phyloP scores from a whole-genome alignment of 2,329 filamentous ascomycete species.

The Thielaviopsis cerberus region DNA sequence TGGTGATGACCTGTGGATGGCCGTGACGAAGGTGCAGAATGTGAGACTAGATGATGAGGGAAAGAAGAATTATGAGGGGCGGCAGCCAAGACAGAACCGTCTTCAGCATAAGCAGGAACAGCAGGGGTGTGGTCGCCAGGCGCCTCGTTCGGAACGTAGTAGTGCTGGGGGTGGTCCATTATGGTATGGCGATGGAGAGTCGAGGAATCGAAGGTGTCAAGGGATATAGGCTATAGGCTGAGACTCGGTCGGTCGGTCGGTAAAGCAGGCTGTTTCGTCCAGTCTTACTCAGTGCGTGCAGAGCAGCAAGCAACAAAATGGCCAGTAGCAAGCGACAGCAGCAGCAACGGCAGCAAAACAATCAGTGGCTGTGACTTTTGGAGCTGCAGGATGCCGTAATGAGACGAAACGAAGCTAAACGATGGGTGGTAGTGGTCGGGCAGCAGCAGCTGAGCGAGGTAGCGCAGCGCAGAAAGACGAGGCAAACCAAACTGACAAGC shows the following conservation, averaged over 20 bases:
- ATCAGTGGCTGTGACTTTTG: background rate
- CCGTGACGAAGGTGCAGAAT: conserved; percentile 12
- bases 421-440: background rate
- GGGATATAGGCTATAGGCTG: background rate
- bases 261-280: background rate
- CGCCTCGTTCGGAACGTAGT: conserved; percentile 5
- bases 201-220: background rate
- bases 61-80: conserved; percentile 19
- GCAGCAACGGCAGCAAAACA: too few relatives aligned
- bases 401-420: background rate
- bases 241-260: background rate
- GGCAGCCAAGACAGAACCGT: conserved; percentile 9
- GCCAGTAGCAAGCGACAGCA: background rate
- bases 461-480: background rate
- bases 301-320: too few relatives aligned
- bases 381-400: background rate
- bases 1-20: conserved; percentile 21
- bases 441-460: background rate
- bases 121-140: conserved; percentile 3
- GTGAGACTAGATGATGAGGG: conserved; percentile 14
- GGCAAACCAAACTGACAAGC: background rate
- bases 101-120: conserved; percentile 7
- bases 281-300: too few relatives aligned
- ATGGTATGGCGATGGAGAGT: background rate
- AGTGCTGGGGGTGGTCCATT: conserved; percentile 10